Conservation (phyloP, 2,329 filamentous ascomycete genomes). For the Aureobasidium sp. region DNA sequence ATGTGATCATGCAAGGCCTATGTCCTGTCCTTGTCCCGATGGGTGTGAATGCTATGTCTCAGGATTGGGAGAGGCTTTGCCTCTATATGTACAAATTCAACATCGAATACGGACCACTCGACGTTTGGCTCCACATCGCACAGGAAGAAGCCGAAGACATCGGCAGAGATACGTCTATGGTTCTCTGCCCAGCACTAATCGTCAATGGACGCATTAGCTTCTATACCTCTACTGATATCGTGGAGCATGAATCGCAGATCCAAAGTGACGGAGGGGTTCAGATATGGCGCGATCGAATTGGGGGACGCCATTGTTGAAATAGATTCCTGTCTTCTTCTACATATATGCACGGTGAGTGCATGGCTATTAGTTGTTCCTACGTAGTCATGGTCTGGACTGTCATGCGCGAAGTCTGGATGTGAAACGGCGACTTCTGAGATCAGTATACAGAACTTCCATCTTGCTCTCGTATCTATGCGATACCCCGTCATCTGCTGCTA, state of each 20-base stretch:
- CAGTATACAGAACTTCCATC: neutral
- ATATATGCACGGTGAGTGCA: neutral
- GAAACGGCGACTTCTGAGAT: neutral
- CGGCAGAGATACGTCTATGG: neutral
- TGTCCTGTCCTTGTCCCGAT: neutral
- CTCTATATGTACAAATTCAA: neutral
- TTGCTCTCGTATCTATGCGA: neutral
- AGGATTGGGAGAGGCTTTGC: neutral
- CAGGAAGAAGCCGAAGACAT: neutral
- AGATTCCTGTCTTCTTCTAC: neutral
- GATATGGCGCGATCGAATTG: neutral
- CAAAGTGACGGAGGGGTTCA: neutral
- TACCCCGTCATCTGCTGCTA: too few relatives aligned
- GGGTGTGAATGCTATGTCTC: neutral
- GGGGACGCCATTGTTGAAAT: neutral
- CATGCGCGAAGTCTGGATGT: neutral
- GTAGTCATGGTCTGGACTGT: neutral
- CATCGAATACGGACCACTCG: neutral
- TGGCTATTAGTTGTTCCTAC: neutral
- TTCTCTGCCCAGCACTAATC: neutral
- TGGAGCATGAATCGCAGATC: neutral
- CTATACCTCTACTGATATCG: neutral
- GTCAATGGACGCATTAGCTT: neutral
- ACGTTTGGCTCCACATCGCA: neutral
- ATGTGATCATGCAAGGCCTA: neutral